Evolutionary conservation across 2,329 filamentous ascomycete species (phyloP).

Genomic region (Boeremia exigua): DNA sequence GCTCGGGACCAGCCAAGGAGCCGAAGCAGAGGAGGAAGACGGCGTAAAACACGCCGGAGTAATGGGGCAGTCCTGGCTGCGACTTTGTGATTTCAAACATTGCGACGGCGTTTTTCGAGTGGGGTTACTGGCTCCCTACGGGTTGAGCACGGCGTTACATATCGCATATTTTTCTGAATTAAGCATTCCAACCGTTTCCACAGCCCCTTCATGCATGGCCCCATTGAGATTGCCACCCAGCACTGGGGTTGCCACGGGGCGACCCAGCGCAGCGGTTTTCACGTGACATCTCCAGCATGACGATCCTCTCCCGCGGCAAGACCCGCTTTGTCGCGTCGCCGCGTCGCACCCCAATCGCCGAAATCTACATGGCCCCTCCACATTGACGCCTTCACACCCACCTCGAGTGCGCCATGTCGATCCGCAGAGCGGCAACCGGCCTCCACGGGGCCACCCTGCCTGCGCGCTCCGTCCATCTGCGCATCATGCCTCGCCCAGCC

Average conservation of each 20-base stretch:
- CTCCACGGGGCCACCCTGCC: slow-evolving; percentile 23
- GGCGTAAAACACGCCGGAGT: slow-evolving; percentile 10
- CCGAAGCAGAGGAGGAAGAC: slow-evolving; percentile 28
- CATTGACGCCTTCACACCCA: too few species aligned
- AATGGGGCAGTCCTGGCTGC: background rate
- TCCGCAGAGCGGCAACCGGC: slow-evolving; percentile 31
- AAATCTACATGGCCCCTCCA: too few species aligned
- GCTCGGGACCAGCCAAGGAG: slow-evolving; percentile 19
- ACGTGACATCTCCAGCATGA: slow-evolving; percentile 23
- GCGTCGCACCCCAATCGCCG: background rate
- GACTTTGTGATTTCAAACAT: slow-evolving; percentile 26
- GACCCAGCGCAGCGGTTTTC: slow-evolving; percentile 1
- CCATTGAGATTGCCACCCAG: slow-evolving; percentile 15
- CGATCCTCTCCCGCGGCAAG: slow-evolving; percentile 28
- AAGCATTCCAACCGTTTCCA: background rate
- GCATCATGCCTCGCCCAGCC: slow-evolving; percentile 54
- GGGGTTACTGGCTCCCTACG: slow-evolving; percentile 32
- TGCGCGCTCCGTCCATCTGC: slow-evolving; percentile 55
- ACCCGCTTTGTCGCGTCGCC: slow-evolving; percentile 24
- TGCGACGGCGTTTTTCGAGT: slow-evolving; percentile 37
- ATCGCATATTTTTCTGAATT: slow-evolving; percentile 20
- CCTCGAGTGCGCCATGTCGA: slow-evolving; percentile 30
- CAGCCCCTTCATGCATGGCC: background rate
- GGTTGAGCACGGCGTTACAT: slow-evolving; percentile 43
- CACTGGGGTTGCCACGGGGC: slow-evolving; percentile 2